Evolutionary conservation across 768 basidiomycete species (phyloP), one percentile per base, ranked within the genome.

Genomic region (Tulasnella sp.): DNA sequence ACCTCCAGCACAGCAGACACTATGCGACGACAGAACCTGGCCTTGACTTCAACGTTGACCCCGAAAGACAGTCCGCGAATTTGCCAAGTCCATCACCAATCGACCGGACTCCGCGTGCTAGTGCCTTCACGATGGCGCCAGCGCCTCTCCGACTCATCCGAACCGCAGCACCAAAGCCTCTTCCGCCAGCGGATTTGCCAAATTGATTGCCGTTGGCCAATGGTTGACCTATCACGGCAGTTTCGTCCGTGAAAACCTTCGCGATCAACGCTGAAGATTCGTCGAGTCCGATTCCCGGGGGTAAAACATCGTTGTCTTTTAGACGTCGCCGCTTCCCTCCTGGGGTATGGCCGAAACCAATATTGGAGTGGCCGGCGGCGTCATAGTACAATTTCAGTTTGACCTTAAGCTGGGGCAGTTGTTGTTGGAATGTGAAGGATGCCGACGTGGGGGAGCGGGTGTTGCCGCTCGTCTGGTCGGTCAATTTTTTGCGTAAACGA

Each of bases 291-390:
- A 34, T 43, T 23, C 55, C 55, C 5, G 46, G 17, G 3, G 55
- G 55, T 21, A 57, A 23, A 32, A 49, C 25, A 32, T 57, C 55
- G 46, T 57, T 57, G 4, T 57, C 55, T 34, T 49, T 57, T 23
- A 57, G 29, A 17, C 55, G 40, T 19, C 55, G n/a, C n/a, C 40
- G 19, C 42, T 45, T 49, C 19, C 31, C 14, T 4, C 41, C 41
- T 9, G 21, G 32, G 2, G 23, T 21, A 4, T 23, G 35, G 25
- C 52, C 37, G 1, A 19, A 12, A 19, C 19, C 34, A 25, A 12
- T 19, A 40, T 25, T n/a, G 4, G 52, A 54, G 39, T 36, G 15
- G 9, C 52, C 34, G 15, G 17, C 29, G 17, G n/a, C 25, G 42
- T 46, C 42, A 27, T 45, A 57, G 25, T 49, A 57, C 12, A 57